phyloP scores from a whole-genome alignment of 495 filamentous ascomycete species.

The Penicillium canariense region DNA sequence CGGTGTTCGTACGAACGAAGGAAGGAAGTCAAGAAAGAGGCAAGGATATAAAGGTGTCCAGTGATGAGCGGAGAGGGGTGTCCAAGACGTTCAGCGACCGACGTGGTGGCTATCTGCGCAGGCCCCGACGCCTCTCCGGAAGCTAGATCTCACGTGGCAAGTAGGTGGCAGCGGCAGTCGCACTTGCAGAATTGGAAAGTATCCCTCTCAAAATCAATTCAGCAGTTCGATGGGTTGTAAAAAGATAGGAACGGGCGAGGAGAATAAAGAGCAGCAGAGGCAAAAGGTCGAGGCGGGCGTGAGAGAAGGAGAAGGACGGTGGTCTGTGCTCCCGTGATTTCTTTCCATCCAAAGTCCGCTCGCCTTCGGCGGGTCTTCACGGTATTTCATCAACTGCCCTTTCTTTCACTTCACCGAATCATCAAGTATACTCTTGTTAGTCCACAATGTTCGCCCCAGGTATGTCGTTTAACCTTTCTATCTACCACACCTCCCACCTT shows the following conservation, averaged over 20 bases:
- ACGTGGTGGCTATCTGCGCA: slow-evolving; percentile 17
- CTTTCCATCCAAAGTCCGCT: slow-evolving; percentile 17
- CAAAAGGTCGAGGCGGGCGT: slow-evolving; percentile 14
- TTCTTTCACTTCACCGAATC: background rate
- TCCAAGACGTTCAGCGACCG: slow-evolving; percentile 7
- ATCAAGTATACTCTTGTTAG: background rate
- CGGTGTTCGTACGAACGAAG: background rate
- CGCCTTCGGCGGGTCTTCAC: slow-evolving; percentile 1
- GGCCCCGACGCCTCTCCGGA: slow-evolving; percentile 13
- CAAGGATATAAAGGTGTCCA: background rate
- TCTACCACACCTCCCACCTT: background rate
- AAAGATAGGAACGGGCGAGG: slow-evolving; percentile 5
- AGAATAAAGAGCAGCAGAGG: slow-evolving; percentile 8
- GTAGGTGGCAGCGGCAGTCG: background rate
- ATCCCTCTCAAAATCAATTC: background rate
- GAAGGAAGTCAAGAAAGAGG: background rate
- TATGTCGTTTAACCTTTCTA: slow-evolving; percentile 13
- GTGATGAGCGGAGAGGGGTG: background rate
- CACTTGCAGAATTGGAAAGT: background rate
- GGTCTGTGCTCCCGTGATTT: slow-evolving; percentile 38
- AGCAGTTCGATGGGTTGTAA: background rate
- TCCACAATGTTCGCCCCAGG: slow-evolving; percentile 48
- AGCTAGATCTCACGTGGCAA: background rate
- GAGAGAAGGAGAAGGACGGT: slow-evolving; percentile 25
- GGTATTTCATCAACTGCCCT: background rate